Conservation (phyloP, 2,329 filamentous ascomycete genomes). For the Cryphonectria parasitica region DNA sequence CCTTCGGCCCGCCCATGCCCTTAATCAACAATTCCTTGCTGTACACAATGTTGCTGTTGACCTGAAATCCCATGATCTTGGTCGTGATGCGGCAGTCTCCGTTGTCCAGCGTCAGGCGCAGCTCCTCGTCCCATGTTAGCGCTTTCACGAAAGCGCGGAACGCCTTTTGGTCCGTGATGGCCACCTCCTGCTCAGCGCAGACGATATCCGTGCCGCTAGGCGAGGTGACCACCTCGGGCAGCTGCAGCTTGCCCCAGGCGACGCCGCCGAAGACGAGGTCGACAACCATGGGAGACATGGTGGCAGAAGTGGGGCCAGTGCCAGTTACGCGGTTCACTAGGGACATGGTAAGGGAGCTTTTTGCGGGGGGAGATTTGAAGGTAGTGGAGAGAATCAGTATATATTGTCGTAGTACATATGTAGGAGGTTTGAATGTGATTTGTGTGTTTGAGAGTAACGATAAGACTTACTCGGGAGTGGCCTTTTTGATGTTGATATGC, state of each 20-base stretch:
- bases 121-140: conserved; percentile 37
- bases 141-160: conserved; percentile 40
- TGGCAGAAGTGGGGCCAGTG: conserved; percentile 38
- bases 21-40: conserved; percentile 36
- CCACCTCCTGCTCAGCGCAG: conserved; percentile 36
- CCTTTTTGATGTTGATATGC: conserved; percentile 37
- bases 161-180: conserved; percentile 36
- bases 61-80: conserved; percentile 31
- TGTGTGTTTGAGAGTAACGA: no score
- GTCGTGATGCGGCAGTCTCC: conserved; percentile 35
- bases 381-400: conserved; percentile 11
- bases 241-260: conserved; percentile 37
- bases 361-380: background rate
- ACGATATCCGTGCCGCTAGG: conserved; percentile 36
- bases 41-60: conserved; percentile 34
- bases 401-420: background rate
- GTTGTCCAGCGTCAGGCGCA: conserved; percentile 37
- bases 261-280: conserved; percentile 38
- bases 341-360: conserved; percentile 38
- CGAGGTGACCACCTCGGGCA: conserved; percentile 38
- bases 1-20: conserved; percentile 35
- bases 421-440: background rate
- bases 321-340: conserved; percentile 39
- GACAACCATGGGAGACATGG: conserved; percentile 37
- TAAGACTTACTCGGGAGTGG: conserved; percentile 37